Conservation (phyloP, 371 early-diverging fungal genomes). For the Mortierella sp. region DNA sequence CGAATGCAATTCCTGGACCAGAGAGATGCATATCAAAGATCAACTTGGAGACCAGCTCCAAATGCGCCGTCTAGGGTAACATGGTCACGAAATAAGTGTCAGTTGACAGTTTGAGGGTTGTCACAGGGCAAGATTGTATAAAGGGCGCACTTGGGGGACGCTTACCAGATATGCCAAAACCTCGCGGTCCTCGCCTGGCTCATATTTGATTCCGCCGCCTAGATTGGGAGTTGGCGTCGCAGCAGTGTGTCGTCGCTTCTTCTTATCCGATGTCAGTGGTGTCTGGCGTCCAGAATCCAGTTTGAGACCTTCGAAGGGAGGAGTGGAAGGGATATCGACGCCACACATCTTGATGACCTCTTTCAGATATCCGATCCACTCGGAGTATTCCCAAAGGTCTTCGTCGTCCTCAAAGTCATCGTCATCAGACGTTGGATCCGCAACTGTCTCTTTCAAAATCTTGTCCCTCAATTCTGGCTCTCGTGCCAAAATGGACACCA, state of each 20-base stretch:
- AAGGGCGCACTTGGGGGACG: background rate
- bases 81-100: background rate
- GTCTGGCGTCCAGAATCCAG: background rate
- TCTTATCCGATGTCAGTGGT: background rate
- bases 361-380: slow-evolving; percentile 42
- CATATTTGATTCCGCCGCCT: slow-evolving; percentile 26
- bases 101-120: background rate
- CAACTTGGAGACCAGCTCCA: slow-evolving; percentile 37
- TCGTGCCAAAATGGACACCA: slow-evolving; percentile 22
- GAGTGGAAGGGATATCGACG: slow-evolving; percentile 6
- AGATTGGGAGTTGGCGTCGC: background rate
- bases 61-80: slow-evolving; percentile 46
- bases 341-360: slow-evolving; percentile 43
- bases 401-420: slow-evolving; percentile 5
- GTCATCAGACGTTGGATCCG: slow-evolving; percentile 14
- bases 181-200: slow-evolving; percentile 39
- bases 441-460: slow-evolving; percentile 29
- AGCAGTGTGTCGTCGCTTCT: too few relatives aligned
- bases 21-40: slow-evolving; percentile 43
- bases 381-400: slow-evolving; percentile 10
- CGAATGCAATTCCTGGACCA: slow-evolving; percentile 22
- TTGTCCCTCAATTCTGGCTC: slow-evolving; percentile 35
- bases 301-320: background rate
- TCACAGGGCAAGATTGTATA: too few relatives aligned
- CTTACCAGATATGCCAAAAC: slow-evolving; percentile 39